Base-by-base conservation (phyloP, 192 early-diverging fungal species). In the Piromyces finnis region DNA sequence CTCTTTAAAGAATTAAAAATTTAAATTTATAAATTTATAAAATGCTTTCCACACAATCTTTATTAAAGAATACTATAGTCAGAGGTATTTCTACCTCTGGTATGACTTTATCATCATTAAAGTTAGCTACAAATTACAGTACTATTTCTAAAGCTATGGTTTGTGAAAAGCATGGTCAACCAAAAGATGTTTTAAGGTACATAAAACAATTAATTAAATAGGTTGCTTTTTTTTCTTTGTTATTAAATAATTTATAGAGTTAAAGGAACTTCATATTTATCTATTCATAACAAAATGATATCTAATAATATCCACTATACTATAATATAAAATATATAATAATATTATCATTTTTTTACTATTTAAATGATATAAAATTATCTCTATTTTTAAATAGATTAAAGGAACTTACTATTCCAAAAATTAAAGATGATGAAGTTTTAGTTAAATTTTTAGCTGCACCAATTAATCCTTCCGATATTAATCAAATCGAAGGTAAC, bases 381-480 rank as follows among this genome's bases (percentile, higher is more conserved):
- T n/a, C n/a, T n/a, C n/a, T n/a, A n/a, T n/a, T n/a, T n/a, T n/a
- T 37, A 1, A 37, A 14, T 14, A 37, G 36, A 37, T 68, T 68
- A 68, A 68, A 68, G 22, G 26, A 68, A 68, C 2, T 68, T 68
- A 26, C 26, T n/a, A 11, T 68, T n/a, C 9, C 51, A n/a, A n/a
- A 68, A n/a, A 68, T 68, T 26, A 68, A 68, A 11, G 51, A 68
- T n/a, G 26, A 68, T n/a, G 51, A 68, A 68, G 87, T 96, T 14
- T 83, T 91, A 26, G 84, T 98, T n/a, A 86, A 88, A 77, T 94
- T 99, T 82, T 87, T 98, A 6, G 96, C 95, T 1, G 85, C 94
- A 6, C 95, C 96, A 4, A 91, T 98, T 79, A 99, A 99, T 82
- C 96, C 96, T 12, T 92, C 95, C 0, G 96, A 97, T 82, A 89